These are phyloP conservation scores for Baorangia bicolor DNA, from an alignment of 768 basidiomycete genomes.

Conservation along the genomic window DNA sequence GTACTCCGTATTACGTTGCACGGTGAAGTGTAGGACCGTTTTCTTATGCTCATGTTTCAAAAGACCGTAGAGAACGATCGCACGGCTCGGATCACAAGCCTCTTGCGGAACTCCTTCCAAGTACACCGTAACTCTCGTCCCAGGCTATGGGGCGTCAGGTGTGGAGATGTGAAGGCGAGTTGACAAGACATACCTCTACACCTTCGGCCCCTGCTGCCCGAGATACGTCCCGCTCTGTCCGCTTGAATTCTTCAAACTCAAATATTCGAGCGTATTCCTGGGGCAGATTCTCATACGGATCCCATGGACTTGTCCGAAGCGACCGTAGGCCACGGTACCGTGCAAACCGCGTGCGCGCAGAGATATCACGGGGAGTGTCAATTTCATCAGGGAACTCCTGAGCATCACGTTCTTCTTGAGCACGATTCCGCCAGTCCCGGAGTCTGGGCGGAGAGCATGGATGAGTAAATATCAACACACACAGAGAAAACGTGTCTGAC, in stretches of 20 bases:
- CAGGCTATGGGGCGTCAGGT: conserved; percentile 51
- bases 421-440: conserved; percentile 64
- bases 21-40: conserved; percentile 86
- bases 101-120: conserved; percentile 73
- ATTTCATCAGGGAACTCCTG: conserved; percentile 93
- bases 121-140: conserved; percentile 74
- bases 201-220: conserved; percentile 65
- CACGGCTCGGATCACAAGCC: conserved; percentile 36
- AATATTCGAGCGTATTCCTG: conserved; percentile 94
- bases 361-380: conserved; percentile 85
- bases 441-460: conserved; percentile 44
- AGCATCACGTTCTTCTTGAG: conserved; percentile 78
- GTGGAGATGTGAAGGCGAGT: neutral
- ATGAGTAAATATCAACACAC: neutral
- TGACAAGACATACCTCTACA: conserved; percentile 57
- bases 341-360: conserved; percentile 83
- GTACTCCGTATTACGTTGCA: conserved; percentile 96
- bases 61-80: conserved; percentile 72
- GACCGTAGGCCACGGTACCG: conserved; percentile 89
- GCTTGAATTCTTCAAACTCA: conserved; percentile 93
- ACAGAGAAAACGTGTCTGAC: conserved; percentile 43
- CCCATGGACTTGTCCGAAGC: conserved; percentile 96
- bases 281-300: conserved; percentile 94
- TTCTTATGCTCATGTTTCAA: conserved; percentile 96
- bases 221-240: conserved; percentile 72